phyloP scores from a whole-genome alignment of 2,329 filamentous ascomycete genomes.

The Orbilia quercus region DNA sequence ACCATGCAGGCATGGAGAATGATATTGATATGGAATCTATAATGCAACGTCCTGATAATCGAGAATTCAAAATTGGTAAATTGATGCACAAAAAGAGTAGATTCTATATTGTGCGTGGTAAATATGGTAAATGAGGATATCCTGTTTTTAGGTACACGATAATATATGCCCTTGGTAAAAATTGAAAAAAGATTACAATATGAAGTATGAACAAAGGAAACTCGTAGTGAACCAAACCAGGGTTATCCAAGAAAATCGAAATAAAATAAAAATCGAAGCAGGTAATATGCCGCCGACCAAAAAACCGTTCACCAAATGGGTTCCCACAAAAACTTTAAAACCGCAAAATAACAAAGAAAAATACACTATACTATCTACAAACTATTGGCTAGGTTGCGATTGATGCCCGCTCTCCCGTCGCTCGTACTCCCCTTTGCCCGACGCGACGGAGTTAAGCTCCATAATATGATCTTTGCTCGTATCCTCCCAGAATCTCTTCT shows the following conservation, averaged over 20 bases:
- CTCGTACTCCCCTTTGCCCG: conserved; percentile 36
- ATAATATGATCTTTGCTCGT: conserved; percentile 39
- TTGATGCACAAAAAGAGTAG: too few relatives aligned
- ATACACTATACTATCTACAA: too few relatives aligned
- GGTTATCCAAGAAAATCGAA: conserved; percentile 12
- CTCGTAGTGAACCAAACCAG: conserved; percentile 47
- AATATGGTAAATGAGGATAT: conserved; percentile 5
- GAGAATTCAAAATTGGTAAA: too few relatives aligned
- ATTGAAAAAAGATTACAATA: conserved; percentile 12
- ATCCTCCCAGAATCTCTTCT: conserved; percentile 78
- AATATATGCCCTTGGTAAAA: conserved; percentile 3
- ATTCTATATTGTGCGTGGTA: background rate
- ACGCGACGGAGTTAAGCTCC: conserved; percentile 53
- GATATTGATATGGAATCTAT: too few relatives aligned
- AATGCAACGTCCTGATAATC: too few relatives aligned
- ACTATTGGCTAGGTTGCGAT: conserved; percentile 38
- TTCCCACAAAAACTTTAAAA: too few relatives aligned
- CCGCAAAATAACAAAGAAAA: too few relatives aligned
- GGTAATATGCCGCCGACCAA: background rate
- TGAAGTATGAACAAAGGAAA: conserved; percentile 51
- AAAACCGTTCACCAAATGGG: too few relatives aligned
- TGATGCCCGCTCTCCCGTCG: conserved; percentile 40
- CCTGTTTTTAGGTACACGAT: conserved; percentile 24
- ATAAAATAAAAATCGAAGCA: background rate
- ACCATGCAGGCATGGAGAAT: too few relatives aligned